Conservation (phyloP, 192 early-diverging fungal species). For the Funneliformis geosporum region DNA sequence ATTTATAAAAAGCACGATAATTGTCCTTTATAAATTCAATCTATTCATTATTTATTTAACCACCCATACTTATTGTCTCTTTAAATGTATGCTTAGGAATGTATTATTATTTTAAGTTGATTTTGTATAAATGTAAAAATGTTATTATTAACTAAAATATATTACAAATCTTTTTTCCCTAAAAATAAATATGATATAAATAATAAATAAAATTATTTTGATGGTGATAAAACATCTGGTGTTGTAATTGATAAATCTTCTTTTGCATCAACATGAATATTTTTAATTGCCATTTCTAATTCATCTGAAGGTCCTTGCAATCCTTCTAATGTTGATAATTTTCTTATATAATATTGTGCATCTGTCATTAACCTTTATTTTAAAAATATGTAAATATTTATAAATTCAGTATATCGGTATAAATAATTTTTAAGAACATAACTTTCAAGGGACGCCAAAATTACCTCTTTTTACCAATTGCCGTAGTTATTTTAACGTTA, state of each 20-base stretch:
- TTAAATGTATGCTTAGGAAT: too few relatives aligned
- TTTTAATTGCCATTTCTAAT: slow-evolving; percentile 8
- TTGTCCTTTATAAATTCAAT: slow-evolving; percentile 73
- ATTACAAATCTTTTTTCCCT: too few relatives aligned
- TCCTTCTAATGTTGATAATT: slow-evolving; percentile 30
- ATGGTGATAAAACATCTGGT: background rate
- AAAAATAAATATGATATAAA: background rate
- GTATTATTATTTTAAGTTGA: too few relatives aligned
- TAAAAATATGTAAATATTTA: background rate
- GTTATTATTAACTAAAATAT: too few relatives aligned
- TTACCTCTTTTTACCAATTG: slow-evolving; percentile 22
- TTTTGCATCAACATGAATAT: slow-evolving; percentile 8
- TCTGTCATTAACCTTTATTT: slow-evolving; percentile 6
- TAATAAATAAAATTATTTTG: background rate
- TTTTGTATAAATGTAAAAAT: too few relatives aligned
- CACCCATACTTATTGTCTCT: too few relatives aligned
- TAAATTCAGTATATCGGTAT: background rate
- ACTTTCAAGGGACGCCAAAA: background rate
- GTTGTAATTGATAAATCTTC: background rate
- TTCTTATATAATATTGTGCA: slow-evolving; percentile 18
- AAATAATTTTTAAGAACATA: background rate
- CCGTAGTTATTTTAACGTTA: slow-evolving; percentile 16
- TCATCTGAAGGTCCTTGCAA: background rate
- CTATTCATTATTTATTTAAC: background rate
- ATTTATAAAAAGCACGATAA: slow-evolving; percentile 96